Base-by-base conservation (phyloP, 306 rosid genomes). In the Medicago truncatula region DNA sequence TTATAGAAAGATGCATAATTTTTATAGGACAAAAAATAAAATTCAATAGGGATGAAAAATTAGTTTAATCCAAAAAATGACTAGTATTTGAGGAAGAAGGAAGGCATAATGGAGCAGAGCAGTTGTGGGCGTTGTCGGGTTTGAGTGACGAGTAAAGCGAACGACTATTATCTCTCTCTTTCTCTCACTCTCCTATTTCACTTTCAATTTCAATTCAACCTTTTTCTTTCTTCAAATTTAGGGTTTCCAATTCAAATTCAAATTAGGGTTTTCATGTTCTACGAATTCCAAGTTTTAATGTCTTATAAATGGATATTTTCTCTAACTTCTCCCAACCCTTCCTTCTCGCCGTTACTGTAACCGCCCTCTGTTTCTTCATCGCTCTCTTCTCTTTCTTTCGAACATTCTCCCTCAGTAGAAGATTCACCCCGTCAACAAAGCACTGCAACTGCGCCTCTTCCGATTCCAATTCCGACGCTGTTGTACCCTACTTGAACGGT, bases 291-390 rank as follows among this genome's bases (percentile, higher is more conserved):
- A 82, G 93, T 86, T 89, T 96, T 92, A 83, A 96, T 92, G 99
- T 90, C 97, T 88, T 83, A 50, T 82, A 83, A 88, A 96, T 96
- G 98, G 99, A 92, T 84, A 85, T 86, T 81, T 67, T 81, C 82
- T 83, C 86, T 65, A 13, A 79, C 67, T 81, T 85, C 1, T 83
- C 92, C 9, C 92, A 86, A 40, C 80, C 90, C 6, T 84, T 86
- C 75, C 43, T 82, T 74, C 52, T 96, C 82, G 87, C 96, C 77
- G 78, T 82, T 14, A 59, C 86, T 0, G 78, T 89, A 63, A 90
- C 99, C 34, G 70, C 83, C 1, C 84, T 96, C 80, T 90, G 90
- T 77, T 83, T 89, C 62, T 17, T 87, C 25, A 9, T 96, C 49
- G 91, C 90, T 5, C 40, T 89, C 67, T 78, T 83, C 78, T 83